Conservation (phyloP, 768 basidiomycete genomes). For the Roridomyces roridus region DNA sequence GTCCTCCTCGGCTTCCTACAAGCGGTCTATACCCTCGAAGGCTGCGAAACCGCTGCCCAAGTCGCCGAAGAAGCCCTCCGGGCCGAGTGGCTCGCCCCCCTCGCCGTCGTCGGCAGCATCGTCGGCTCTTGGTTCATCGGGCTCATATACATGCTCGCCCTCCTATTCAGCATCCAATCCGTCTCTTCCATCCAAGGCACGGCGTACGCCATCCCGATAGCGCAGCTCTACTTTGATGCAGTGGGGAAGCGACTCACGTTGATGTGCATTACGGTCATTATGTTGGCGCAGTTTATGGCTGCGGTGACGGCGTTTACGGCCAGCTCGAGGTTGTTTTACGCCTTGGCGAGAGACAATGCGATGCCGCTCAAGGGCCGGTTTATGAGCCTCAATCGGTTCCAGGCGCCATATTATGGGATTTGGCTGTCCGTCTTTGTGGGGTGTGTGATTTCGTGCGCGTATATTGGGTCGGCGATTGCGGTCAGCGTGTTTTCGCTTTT, state of each 20-base stretch:
- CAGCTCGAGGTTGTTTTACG: conserved; percentile 62
- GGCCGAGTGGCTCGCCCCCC: conserved; percentile 61
- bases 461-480: conserved; percentile 61
- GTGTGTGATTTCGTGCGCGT: conserved; percentile 61
- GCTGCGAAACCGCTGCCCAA: conserved; percentile 69
- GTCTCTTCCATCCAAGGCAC: conserved; percentile 56
- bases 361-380: conserved; percentile 53
- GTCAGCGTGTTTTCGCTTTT: conserved; percentile 38
- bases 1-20: conserved; percentile 64
- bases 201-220: conserved; percentile 62
- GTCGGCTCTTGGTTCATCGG: conserved; percentile 64
- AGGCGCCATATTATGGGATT: conserved; percentile 61
- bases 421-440: conserved; percentile 60
- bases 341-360: conserved; percentile 60
- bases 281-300: conserved; percentile 58
- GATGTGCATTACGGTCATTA: conserved; percentile 57
- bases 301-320: conserved; percentile 65
- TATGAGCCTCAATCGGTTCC: conserved; percentile 57
- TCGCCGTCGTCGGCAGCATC: conserved; percentile 62
- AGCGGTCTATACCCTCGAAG: conserved; percentile 66
- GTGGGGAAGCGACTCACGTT: conserved; percentile 52
- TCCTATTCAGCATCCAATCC: conserved; percentile 62
- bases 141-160: conserved; percentile 61
- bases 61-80: conserved; percentile 64
- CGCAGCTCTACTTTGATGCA: conserved; percentile 62